Conservation (phyloP, 73 alveolate species). For the Symbiodinium natans region DNA sequence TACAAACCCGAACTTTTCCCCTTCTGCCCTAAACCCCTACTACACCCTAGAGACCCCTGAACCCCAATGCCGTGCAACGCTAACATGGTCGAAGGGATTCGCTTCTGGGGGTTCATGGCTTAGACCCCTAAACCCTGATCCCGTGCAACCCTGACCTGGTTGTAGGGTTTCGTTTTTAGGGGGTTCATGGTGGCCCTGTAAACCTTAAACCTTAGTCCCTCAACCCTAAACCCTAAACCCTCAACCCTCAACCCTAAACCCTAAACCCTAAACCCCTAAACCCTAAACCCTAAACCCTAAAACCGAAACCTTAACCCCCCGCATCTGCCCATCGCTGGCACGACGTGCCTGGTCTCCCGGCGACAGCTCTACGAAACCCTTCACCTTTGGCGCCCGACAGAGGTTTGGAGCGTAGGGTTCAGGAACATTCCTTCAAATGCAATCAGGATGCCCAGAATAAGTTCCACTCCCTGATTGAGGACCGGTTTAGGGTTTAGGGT, state of each 20-base stretch:
- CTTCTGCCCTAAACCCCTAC: not conserved
- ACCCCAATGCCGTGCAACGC: no score
- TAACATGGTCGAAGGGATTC: no score
- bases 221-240: no score
- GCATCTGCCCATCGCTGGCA: no score
- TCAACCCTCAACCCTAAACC: not conserved
- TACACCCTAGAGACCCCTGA: not conserved
- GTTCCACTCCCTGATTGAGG: no score
- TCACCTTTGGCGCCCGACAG: not conserved
- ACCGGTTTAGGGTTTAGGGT: no score
- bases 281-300: no score
- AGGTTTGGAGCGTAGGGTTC: no score
- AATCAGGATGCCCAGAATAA: no score
- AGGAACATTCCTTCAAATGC: no score
- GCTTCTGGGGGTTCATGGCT: no score
- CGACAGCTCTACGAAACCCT: not conserved
- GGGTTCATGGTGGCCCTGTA: not conserved
- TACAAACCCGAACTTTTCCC: not conserved
- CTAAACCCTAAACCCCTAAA: not conserved
- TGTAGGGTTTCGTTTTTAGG: not conserved
- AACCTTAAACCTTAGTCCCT: not conserved
- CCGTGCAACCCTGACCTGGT: not conserved
- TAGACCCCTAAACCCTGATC: not conserved
- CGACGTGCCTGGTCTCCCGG: not conserved
- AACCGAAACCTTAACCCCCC: no score